Evolutionary conservation across 345 rosid species (phyloP), one percentile per base, ranked within the genome.

Genomic region (Euphorbia pulcherrima): DNA sequence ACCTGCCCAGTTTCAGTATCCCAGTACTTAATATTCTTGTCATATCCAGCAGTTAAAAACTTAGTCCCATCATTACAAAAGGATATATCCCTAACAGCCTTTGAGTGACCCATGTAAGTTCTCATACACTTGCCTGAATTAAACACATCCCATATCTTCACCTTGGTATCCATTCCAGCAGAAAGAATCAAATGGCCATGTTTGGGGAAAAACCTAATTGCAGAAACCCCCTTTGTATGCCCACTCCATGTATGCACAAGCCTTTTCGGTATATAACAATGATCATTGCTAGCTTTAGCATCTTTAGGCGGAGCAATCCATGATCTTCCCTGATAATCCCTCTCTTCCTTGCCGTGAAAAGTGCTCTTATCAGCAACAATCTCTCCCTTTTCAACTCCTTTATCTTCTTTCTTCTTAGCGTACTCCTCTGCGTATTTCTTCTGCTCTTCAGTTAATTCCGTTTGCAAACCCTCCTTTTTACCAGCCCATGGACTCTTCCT

Each of bases 131-230:
- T 89, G 29, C 99, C 96, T 2, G 96, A 91, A 79, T 94, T 91
- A 56, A 84, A 85, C 71, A 94, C 99, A 80, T 94, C 99, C 99
- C 99, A 94, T 52, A 94, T 94, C 93, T 91, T 94, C 72, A 94
- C 97, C 76, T 94, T 94, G 3, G 83, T 76, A 74, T 94, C 99
- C 97, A 89, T 89, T 68, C 97, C 97, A 11, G 96, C 99, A 14
- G 99, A 94, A 62, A 94, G 97, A 74, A 94, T 89, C 75, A 94
- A 89, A 83, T 94, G 99, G 10, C 99, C 97, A n/a, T 82, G 68
- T 71, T 89, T 91, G 55, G 99, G 99, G 83, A 94, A 91, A 77
- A 94, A 94, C 65, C 96, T 65, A 74, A 94, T 94, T 8, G 97
- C 76, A 67, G 71, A 72, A 33, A 72, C 75, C 13, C 75, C 75